phyloP scores from a whole-genome alignment of 257 asterid species.

The Prunella vulgaris region DNA sequence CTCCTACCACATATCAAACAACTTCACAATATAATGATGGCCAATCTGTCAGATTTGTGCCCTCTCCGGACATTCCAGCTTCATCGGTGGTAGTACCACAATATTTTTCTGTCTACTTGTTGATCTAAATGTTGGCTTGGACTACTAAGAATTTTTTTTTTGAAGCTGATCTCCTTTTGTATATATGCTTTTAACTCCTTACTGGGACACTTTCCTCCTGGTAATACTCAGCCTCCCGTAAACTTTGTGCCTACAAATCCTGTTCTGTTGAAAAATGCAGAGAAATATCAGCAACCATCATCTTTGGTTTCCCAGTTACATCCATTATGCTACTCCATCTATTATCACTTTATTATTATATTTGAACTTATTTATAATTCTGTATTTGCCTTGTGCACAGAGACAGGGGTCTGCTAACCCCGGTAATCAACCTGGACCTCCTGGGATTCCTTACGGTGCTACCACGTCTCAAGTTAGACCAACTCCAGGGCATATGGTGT shows the following conservation, averaged over 20 bases:
- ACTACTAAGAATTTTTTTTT: no score
- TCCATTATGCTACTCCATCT: slow-evolving; percentile 48
- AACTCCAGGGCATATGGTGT: slow-evolving; percentile 44
- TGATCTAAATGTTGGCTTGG: slow-evolving; percentile 3
- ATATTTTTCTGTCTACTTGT: slow-evolving; percentile 7
- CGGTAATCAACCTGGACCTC: slow-evolving; percentile 56
- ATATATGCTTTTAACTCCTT: neutral
- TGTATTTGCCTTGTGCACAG: slow-evolving; percentile 20
- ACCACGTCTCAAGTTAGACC: slow-evolving; percentile 46
- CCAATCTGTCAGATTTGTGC: slow-evolving; percentile 64
- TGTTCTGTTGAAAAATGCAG: slow-evolving; percentile 58
- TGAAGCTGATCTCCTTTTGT: neutral
- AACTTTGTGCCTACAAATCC: slow-evolving; percentile 72
- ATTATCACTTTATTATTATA: neutral
- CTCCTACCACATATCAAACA: slow-evolving; percentile 50
- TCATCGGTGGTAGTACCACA: slow-evolving; percentile 36
- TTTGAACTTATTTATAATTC: slow-evolving; percentile 5
- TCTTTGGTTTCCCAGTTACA: slow-evolving; percentile 79
- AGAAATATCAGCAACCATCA: slow-evolving; percentile 78
- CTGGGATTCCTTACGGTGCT: slow-evolving; percentile 46
- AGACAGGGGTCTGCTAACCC: slow-evolving; percentile 50
- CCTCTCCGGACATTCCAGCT: slow-evolving; percentile 57
- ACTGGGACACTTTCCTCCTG: slow-evolving; percentile 60
- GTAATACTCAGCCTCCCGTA: slow-evolving; percentile 22
- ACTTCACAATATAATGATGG: slow-evolving; percentile 39